A percentile compares a stretch with the other conserved stretches of the same genome.
These are phyloP conservation scores for Cardamine resedifolia DNA, from an alignment of 345 rosid genomes.

Conservation along the genomic window DNA sequence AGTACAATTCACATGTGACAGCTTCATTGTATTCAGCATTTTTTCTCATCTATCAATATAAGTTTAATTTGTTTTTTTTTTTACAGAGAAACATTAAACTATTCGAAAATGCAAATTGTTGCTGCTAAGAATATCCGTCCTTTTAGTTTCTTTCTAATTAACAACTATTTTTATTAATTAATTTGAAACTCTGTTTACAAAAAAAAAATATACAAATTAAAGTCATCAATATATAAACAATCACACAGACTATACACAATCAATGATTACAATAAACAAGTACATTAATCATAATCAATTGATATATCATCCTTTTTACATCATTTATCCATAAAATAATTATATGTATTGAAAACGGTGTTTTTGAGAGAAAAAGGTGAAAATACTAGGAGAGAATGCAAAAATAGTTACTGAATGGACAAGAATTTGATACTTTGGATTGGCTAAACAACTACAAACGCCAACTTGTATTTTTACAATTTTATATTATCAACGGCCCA, in stretches of 20 bases:
- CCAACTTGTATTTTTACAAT: neutral
- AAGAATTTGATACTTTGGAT: slow-evolving; percentile 25
- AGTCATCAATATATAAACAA: neutral
- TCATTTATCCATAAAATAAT: neutral
- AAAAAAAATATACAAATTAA: neutral
- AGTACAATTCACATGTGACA: slow-evolving; percentile 22
- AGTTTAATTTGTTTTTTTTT: neutral
- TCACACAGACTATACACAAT: neutral
- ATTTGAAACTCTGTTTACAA: neutral
- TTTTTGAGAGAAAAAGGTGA: neutral
- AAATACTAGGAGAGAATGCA: neutral
- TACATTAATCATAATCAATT: neutral
- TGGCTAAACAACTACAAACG: slow-evolving; percentile 9
- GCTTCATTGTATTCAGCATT: slow-evolving; percentile 29
- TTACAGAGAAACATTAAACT: neutral
- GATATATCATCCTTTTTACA: neutral
- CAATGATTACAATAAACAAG: neutral
- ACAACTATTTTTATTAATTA: neutral
- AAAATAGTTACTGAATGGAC: slow-evolving; percentile 8
- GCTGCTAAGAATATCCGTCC: neutral
- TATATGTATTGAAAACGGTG: neutral
- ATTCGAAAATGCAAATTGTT: slow-evolving; percentile 15
- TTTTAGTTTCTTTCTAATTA: neutral
- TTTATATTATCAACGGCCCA: neutral
- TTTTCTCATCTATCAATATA: slow-evolving; percentile 15